A percentile compares a stretch with the other conserved stretches of the same genome.
phyloP scores from a whole-genome alignment of 2,329 filamentous ascomycete species.

The Claviceps cyperi region DNA sequence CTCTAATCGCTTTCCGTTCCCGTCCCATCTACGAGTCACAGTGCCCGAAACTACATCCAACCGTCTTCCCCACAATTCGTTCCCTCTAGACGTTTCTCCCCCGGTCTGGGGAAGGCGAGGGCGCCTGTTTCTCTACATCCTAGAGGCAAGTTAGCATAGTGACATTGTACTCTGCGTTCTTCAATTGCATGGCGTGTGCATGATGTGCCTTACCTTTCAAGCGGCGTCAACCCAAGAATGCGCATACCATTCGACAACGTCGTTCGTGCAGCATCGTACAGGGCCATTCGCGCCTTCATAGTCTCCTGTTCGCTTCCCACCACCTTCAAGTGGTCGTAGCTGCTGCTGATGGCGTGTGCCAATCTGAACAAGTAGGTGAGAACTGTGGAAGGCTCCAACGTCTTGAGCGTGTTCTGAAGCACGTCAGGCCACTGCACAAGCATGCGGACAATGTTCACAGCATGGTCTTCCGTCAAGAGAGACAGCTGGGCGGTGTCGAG shows the following conservation, averaged over 20 bases:
- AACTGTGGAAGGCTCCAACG: constrained; percentile 53
- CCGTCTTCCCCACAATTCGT: too few relatives aligned
- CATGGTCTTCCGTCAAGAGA: constrained; percentile 58
- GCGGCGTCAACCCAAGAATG: constrained; percentile 61
- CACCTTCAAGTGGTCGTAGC: constrained; percentile 70
- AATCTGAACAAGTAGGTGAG: constrained; percentile 66
- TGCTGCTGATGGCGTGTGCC: constrained; percentile 65
- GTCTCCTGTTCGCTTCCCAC: constrained; percentile 64
- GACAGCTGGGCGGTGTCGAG: constrained; percentile 49
- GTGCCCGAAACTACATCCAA: neutral
- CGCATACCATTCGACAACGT: constrained; percentile 76
- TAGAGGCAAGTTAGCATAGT: neutral
- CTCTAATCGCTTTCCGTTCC: neutral
- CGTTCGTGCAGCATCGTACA: constrained; percentile 63
- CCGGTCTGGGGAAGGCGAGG: too few relatives aligned
- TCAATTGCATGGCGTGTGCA: neutral
- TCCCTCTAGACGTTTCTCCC: neutral
- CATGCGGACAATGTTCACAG: constrained; percentile 56
- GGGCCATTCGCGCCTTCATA: constrained; percentile 30
- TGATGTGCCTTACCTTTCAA: constrained; percentile 34
- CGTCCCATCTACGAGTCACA: neutral
- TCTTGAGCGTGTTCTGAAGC: constrained; percentile 70
- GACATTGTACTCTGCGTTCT: neutral
- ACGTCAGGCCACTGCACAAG: constrained; percentile 80
- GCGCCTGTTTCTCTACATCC: constrained; percentile 2